These are phyloP conservation scores for Paramecium sexaurelia DNA, from an alignment of 73 alveolate species.

Conservation along the genomic window DNA sequence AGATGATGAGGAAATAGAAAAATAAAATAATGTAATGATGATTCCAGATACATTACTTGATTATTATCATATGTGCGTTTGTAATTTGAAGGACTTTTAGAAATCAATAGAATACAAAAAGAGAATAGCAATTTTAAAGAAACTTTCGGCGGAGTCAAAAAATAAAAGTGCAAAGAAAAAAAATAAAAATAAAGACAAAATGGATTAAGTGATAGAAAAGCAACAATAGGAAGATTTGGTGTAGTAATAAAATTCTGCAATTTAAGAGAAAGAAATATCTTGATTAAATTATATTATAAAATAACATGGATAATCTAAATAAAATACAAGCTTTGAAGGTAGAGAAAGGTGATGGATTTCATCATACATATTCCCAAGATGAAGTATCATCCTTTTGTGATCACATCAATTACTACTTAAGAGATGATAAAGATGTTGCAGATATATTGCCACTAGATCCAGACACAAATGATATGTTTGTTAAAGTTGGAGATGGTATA, in stretches of 20 bases:
- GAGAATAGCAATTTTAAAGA: background rate
- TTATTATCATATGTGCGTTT: background rate
- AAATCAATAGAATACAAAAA: constrained; percentile 3
- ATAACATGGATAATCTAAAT: constrained; percentile 28
- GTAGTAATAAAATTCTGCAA: background rate
- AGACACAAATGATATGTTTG: constrained; percentile 86
- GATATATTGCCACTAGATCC: constrained; percentile 92
- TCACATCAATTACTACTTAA: constrained; percentile 66
- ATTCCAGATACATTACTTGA: constrained; percentile 20
- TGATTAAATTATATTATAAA: background rate
- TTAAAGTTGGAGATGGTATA: constrained; percentile 87
- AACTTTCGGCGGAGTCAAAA: background rate
- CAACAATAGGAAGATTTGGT: background rate
- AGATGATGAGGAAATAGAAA: constrained; percentile 22
- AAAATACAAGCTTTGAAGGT: background rate
- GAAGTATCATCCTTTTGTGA: constrained; percentile 61
- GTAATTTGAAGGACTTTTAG: background rate
- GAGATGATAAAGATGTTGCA: constrained; percentile 84
- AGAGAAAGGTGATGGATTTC: constrained; percentile 6
- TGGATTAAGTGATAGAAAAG: constrained; percentile 14
- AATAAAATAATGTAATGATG: background rate
- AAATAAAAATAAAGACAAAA: constrained; percentile 14
- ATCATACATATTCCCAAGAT: constrained; percentile 60
- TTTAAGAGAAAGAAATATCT: constrained; percentile 18
- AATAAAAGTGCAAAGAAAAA: constrained; percentile 27